A percentile compares a stretch with the other conserved stretches of the same genome.
phyloP scores from a whole-genome alignment of 2,329 filamentous ascomycete genomes.

The Venturia asperata region DNA sequence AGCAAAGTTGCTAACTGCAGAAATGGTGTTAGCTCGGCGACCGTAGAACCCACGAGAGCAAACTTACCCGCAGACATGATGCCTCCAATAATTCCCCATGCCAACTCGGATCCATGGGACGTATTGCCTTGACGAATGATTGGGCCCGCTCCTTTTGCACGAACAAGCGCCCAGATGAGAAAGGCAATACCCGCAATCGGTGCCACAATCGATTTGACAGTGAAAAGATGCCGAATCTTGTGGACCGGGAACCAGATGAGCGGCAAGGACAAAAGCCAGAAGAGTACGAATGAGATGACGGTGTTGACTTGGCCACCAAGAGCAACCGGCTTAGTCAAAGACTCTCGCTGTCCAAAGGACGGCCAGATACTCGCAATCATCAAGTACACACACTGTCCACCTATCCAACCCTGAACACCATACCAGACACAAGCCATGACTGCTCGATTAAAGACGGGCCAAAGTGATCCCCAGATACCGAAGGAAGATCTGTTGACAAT shows the following conservation, averaged over 20 bases:
- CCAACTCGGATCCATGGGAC: conserved; percentile 25
- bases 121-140: conserved; percentile 24
- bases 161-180: conserved; percentile 22
- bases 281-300: conserved; percentile 31
- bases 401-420: conserved; percentile 33
- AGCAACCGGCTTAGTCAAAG: neutral
- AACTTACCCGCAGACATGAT: conserved; percentile 1
- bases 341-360: neutral
- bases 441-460: conserved; percentile 37
- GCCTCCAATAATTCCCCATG: conserved; percentile 26
- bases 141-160: conserved; percentile 23
- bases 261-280: conserved; percentile 15
- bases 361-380: conserved; percentile 2
- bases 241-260: conserved; percentile 24
- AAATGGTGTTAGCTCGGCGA: neutral
- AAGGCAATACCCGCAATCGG: conserved; percentile 26
- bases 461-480: conserved; percentile 37
- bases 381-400: conserved; percentile 24
- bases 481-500: conserved; percentile 37
- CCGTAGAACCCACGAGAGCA: neutral
- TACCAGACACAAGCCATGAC: conserved; percentile 37
- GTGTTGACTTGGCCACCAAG: conserved; percentile 36
- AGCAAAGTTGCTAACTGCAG: neutral
- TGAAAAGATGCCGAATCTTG: conserved; percentile 6
- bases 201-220: conserved; percentile 26